Evolutionary conservation across 2,329 filamentous ascomycete species (phyloP).

Genomic region (Pestalotiopsis sp.): DNA sequence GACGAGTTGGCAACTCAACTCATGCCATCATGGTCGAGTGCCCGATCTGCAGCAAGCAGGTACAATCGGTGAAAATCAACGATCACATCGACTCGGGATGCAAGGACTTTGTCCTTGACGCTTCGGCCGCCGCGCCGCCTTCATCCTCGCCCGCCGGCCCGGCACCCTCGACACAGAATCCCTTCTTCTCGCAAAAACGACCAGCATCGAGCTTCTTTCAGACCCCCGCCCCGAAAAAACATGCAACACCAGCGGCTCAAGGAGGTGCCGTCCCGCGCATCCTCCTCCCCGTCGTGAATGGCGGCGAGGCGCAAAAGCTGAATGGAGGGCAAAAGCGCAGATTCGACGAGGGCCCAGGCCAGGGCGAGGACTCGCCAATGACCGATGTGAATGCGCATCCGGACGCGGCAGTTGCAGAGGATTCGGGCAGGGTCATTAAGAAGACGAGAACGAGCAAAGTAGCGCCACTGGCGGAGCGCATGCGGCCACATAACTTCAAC

Average conservation of each 20-base stretch:
- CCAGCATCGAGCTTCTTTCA: conserved; percentile 63
- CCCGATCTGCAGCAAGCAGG: conserved; percentile 77
- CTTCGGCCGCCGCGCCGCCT: conserved; percentile 30
- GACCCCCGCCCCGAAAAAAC: conserved; percentile 60
- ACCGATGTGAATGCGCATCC: conserved; percentile 25
- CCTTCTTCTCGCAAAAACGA: conserved; percentile 49
- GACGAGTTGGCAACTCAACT: background rate
- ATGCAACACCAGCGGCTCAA: conserved; percentile 30
- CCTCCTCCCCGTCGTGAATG: conserved; percentile 37
- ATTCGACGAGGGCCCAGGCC: conserved; percentile 57
- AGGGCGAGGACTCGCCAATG: conserved; percentile 27
- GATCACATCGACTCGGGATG: conserved; percentile 88
- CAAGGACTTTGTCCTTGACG: conserved; percentile 64
- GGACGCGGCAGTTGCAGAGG: conserved; percentile 22
- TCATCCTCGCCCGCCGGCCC: conserved; percentile 35
- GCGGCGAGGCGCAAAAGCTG: conserved; percentile 28
- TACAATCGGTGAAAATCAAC: conserved; percentile 79
- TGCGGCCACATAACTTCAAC: conserved; percentile 83
- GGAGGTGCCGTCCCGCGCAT: conserved; percentile 29
- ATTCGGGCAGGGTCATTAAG: conserved; percentile 54
- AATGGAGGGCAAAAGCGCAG: conserved; percentile 50
- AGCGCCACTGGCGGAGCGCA: conserved; percentile 88
- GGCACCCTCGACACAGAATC: conserved; percentile 36
- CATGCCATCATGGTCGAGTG: conserved; percentile 64
- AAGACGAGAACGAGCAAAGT: conserved; percentile 70